Evolutionary conservation across 1,139 yeast genomes (phyloP).

Genomic region (Taphrina pruni): DNA sequence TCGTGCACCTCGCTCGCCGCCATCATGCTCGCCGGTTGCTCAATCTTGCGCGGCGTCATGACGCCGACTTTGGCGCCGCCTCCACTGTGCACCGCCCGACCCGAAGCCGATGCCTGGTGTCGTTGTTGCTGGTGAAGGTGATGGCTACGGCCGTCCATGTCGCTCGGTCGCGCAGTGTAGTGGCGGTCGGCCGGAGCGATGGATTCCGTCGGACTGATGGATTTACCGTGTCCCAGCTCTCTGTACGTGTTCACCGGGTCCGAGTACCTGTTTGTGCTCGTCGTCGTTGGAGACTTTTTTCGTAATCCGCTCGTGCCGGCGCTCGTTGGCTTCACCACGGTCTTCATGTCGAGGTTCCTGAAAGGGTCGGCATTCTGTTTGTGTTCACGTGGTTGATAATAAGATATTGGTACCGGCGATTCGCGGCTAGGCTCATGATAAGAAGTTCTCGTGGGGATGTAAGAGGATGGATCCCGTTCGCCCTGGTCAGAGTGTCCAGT

Average conservation of each 20-base stretch:
- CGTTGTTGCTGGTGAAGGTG: too few species aligned
- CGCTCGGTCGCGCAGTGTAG: constrained; percentile 3
- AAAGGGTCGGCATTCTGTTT: constrained; percentile 14
- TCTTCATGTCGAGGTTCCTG: constrained; percentile 27
- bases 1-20: constrained; percentile 19
- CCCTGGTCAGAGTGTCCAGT: neutral
- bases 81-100: neutral
- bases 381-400: constrained; percentile 10
- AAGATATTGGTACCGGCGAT: constrained; percentile 13
- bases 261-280: neutral
- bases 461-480: neutral
- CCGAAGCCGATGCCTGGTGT: neutral
- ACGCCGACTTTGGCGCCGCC: neutral
- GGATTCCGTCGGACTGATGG: neutral
- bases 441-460: neutral
- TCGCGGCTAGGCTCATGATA: neutral
- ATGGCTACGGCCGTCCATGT: too few species aligned
- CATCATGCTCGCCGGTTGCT: constrained; percentile 17
- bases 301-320: constrained; percentile 3
- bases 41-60: constrained; percentile 4
- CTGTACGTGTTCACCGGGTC: constrained; percentile 1
- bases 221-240: neutral
- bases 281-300: neutral
- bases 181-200: neutral
- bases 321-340: constrained; percentile 2